phyloP scores from a whole-genome alignment of 1,284 basidiomycete genomes.

The Ceratobasidium sp. region DNA sequence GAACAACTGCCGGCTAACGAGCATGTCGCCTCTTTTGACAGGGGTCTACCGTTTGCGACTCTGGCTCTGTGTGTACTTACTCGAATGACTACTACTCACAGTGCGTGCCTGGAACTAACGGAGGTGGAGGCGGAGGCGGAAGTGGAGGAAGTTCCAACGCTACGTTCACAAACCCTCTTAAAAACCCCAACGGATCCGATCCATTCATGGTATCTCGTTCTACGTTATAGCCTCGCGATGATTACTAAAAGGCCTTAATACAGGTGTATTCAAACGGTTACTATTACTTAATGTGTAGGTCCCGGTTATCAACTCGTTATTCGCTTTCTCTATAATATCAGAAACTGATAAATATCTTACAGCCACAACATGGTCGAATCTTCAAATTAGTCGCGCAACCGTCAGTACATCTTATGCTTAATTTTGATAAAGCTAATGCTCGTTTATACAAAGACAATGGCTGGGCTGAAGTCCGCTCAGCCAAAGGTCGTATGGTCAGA shows the following conservation, averaged over 20 bases:
- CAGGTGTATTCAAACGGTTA: constrained; percentile 31
- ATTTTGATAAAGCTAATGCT: no score
- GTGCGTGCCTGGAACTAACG: constrained; percentile 25
- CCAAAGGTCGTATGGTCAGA: constrained; percentile 59
- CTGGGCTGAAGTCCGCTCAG: constrained; percentile 58
- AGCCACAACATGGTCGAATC: constrained; percentile 60
- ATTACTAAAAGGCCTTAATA: background rate
- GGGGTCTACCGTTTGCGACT: constrained; percentile 32
- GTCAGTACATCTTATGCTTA: background rate
- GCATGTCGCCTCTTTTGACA: background rate
- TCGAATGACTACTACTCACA: constrained; percentile 29
- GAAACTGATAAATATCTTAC: constrained; percentile 44
- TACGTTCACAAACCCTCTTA: constrained; percentile 51
- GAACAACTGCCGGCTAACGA: background rate
- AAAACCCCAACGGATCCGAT: constrained; percentile 57
- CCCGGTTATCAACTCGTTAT: background rate
- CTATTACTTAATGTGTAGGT: constrained; percentile 24
- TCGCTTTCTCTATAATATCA: background rate
- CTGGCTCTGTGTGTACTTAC: background rate
- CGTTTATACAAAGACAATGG: constrained; percentile 52
- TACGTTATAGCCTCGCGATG: background rate
- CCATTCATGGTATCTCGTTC: constrained; percentile 55
- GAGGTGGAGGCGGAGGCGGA: no score
- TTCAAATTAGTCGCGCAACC: constrained; percentile 59
- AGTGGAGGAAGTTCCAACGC: background rate